Base-by-base conservation (phyloP, 2,329 filamentous ascomycete species). In the Elsinoe ampelina region DNA sequence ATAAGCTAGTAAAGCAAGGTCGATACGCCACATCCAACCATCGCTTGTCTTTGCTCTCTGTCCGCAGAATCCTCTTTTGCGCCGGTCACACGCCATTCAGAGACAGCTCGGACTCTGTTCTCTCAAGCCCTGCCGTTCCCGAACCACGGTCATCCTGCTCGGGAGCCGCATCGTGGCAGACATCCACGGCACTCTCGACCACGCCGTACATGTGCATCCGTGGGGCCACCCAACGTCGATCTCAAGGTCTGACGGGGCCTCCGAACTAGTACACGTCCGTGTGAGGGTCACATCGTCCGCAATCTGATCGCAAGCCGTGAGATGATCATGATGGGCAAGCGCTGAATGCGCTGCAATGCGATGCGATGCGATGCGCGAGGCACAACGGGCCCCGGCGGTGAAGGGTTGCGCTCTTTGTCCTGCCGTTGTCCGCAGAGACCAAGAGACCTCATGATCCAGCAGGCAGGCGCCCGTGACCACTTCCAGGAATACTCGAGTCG, bases 401-500 rank as follows among this genome's bases (percentile, higher is more conserved):
- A 51, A 20, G n/a, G 15, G 13, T n/a, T 20, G 19, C 30, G n/a
- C 30, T 35, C n/a, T 52, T 20, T 52, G 15, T 34, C 47, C 34
- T 38, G 20, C 22, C 22, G 22, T 26, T 3, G 22, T 6, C 22
- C 22, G 22, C 22, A 26, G 22, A 26, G 22, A 26, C 22, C 6
- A 32, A 54, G 34, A 39, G 50, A 32, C 52, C 39, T 43, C 48
- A 52, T 52, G 48, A 52, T 52, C 32, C 35, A 52, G 48, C 48
- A 52, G 48, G 26, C 48, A 52, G 48, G 48, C 48, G 48, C 48
- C 35, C 35, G 48, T 52, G 48, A 52, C 48, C 48, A 52, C 34
- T 36, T 36, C 48, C 34, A 52, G 32, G 48, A 39, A 36, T 52
- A 52, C 30, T 52, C 48, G 48, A 52, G 13, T 43, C 52, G 36